Conservation (phyloP, 1,284 basidiomycete species). For the Cutaneotrichosporon sp. region DNA sequence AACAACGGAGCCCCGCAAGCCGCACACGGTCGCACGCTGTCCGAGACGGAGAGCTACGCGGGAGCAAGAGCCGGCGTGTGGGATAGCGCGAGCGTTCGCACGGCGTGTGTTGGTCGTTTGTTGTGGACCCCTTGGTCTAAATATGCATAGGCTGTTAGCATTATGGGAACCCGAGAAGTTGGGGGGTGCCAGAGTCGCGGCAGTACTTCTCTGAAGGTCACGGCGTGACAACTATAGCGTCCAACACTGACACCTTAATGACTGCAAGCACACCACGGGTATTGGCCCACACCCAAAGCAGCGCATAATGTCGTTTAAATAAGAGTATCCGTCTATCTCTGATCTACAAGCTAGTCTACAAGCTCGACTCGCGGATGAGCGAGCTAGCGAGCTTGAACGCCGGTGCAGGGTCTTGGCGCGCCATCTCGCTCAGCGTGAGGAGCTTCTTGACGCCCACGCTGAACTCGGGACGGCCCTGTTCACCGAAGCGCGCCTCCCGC, state of each 20-base stretch:
- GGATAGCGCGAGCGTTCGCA: background rate
- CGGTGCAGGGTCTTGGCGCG: slow-evolving; percentile 82
- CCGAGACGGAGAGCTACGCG: background rate
- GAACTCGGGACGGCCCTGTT: slow-evolving; percentile 58
- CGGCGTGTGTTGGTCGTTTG: too few relatives aligned
- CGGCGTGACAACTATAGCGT: too few relatives aligned
- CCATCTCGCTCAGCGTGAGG: slow-evolving; percentile 92
- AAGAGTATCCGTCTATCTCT: background rate
- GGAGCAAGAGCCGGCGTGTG: slow-evolving; percentile 5
- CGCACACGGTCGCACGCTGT: slow-evolving; percentile 6
- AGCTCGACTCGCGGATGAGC: slow-evolving; percentile 57
- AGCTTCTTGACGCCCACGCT: slow-evolving; percentile 89
- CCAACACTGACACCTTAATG: too few relatives aligned
- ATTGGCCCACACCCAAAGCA: too few relatives aligned
- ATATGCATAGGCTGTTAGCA: too few relatives aligned
- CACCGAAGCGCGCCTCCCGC: slow-evolving; percentile 70
- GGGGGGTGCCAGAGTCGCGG: too few relatives aligned
- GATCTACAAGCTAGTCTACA: slow-evolving; percentile 63
- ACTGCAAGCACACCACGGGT: too few relatives aligned
- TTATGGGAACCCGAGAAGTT: too few relatives aligned
- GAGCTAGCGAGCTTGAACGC: slow-evolving; percentile 71
- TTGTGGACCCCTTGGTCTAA: too few relatives aligned
- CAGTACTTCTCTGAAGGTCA: too few relatives aligned
- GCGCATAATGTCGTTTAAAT: too few relatives aligned
- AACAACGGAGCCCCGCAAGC: background rate